Conservation (phyloP, 2,329 filamentous ascomycete genomes). For the Nemania abortiva region DNA sequence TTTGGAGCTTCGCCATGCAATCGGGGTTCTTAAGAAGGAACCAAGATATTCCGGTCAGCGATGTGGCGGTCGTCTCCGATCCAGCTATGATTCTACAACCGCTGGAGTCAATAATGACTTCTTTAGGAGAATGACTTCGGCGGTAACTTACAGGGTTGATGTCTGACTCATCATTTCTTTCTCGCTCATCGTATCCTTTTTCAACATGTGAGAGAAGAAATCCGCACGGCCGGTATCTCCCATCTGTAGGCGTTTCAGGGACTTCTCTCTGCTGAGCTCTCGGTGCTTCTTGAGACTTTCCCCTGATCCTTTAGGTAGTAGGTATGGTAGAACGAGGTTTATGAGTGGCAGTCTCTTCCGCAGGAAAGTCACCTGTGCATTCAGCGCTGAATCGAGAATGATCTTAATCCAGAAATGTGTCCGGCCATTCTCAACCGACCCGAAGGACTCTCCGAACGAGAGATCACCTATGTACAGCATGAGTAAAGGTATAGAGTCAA, state of each 20-base stretch:
- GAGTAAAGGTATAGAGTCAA: not conserved
- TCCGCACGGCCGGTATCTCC: conserved; percentile 39
- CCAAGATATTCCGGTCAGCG: conserved; percentile 54
- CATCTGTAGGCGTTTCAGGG: conserved; percentile 38
- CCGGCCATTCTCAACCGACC: conserved; percentile 33
- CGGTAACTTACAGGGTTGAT: conserved; percentile 38
- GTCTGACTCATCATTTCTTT: conserved; percentile 48
- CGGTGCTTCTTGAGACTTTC: conserved; percentile 32
- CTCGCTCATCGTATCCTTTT: conserved; percentile 39
- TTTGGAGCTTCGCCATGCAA: conserved; percentile 53
- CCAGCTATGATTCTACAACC: conserved; percentile 55
- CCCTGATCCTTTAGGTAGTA: conserved; percentile 30
- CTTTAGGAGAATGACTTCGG: too few relatives aligned
- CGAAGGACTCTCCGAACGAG: conserved; percentile 41
- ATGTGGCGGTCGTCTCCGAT: conserved; percentile 62
- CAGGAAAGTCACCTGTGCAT: conserved; percentile 12
- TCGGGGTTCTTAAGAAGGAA: conserved; percentile 55
- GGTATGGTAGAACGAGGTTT: conserved; percentile 28
- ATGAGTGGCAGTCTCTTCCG: conserved; percentile 14
- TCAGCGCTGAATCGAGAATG: conserved; percentile 29
- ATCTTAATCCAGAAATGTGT: conserved; percentile 39
- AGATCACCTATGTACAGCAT: conserved; percentile 32
- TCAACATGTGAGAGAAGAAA: conserved; percentile 43
- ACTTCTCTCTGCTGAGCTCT: conserved; percentile 28
- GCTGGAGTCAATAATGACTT: too few relatives aligned